phyloP scores from a whole-genome alignment of 2,329 filamentous ascomycete genomes.

The Ceratocystis colombiana region DNA sequence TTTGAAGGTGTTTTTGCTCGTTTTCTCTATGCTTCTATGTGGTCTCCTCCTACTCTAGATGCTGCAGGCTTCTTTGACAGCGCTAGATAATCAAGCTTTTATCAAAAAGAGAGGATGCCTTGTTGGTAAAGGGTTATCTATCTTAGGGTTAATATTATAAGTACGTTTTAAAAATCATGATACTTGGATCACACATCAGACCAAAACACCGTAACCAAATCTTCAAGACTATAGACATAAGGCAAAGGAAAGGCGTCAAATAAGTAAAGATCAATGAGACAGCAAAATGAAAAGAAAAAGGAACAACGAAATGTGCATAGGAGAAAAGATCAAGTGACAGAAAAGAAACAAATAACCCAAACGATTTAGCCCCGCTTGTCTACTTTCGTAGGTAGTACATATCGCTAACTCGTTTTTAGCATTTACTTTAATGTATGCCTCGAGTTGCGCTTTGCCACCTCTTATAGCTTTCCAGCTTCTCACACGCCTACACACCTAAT shows the following conservation, averaged over 20 bases:
- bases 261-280: not conserved
- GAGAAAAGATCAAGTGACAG: slow-evolving; percentile 9
- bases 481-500: not conserved
- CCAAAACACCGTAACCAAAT: not conserved
- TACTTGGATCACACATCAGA: too few relatives aligned
- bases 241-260: not conserved
- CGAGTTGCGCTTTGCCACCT: not conserved
- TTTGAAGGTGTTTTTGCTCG: not conserved
- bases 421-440: not conserved
- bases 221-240: not conserved
- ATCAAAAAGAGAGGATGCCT: too few relatives aligned
- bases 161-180: too few relatives aligned
- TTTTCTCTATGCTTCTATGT: not conserved
- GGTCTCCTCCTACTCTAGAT: not conserved
- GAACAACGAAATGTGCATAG: slow-evolving; percentile 11
- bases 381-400: slow-evolving; percentile 13
- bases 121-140: too few relatives aligned
- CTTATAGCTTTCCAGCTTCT: not conserved
- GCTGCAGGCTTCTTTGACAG: not conserved
- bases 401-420: not conserved
- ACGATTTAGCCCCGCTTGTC: slow-evolving; percentile 8
- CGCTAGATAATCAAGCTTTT: not conserved
- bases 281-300: slow-evolving; percentile 1
- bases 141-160: too few relatives aligned
- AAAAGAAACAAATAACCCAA: slow-evolving; percentile 18